Percentiles rank a stretch among this genome's conserved stretches.
Evolutionary conservation across 495 filamentous ascomycete genomes (phyloP).

Genomic region (Pyrenopolyporus hunteri): DNA sequence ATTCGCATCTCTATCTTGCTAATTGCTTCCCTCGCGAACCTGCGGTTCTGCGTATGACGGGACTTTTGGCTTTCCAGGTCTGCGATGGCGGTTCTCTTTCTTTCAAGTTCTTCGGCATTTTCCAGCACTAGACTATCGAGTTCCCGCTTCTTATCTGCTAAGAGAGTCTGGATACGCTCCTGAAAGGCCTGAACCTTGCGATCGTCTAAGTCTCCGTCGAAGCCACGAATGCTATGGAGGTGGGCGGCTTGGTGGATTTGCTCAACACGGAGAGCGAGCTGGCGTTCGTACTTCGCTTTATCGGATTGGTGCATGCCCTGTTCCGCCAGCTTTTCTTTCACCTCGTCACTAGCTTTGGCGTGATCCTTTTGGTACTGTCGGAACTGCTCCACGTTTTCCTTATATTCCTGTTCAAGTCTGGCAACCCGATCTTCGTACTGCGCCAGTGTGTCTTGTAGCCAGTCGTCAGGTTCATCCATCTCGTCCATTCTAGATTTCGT

Average conservation of each 20-base stretch:
- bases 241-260: conserved; percentile 80
- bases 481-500: conserved; percentile 73
- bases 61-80: conserved; percentile 72
- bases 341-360: conserved; percentile 58
- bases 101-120: conserved; percentile 70
- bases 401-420: conserved; percentile 66
- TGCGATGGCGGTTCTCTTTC: conserved; percentile 68
- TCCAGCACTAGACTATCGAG: conserved; percentile 76
- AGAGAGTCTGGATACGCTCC: conserved; percentile 71
- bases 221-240: conserved; percentile 82
- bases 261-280: conserved; percentile 68
- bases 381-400: conserved; percentile 65
- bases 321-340: conserved; percentile 79
- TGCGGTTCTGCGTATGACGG: conserved; percentile 71
- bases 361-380: conserved; percentile 68
- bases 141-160: conserved; percentile 76
- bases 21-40: conserved; percentile 71
- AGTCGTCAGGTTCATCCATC: conserved; percentile 78
- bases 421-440: conserved; percentile 78
- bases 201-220: conserved; percentile 79
- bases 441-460: conserved; percentile 74
- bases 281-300: conserved; percentile 82
- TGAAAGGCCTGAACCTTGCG: conserved; percentile 76
- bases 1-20: conserved; percentile 70
- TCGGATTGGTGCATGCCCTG: conserved; percentile 84